These are phyloP conservation scores for Waitea zeae DNA, from an alignment of 1,284 basidiomycete species.

Conservation along the genomic window DNA sequence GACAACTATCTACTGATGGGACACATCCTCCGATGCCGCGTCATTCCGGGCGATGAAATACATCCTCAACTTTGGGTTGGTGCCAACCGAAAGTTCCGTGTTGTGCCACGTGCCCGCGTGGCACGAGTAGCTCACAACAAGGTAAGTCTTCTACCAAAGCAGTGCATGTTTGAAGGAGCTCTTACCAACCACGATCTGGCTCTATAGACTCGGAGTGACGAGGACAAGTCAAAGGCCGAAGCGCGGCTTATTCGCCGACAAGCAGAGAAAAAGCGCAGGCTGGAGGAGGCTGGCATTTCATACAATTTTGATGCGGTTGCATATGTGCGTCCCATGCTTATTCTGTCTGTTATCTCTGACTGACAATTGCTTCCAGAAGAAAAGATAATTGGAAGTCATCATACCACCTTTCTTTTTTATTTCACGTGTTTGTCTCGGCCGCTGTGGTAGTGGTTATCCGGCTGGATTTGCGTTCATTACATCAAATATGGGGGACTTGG, in stretches of 20 bases:
- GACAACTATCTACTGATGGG: constrained; percentile 96
- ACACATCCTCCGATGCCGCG: constrained; percentile 79
- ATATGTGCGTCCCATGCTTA: constrained; percentile 62
- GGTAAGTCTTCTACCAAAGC: constrained; percentile 29
- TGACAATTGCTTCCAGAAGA: too few relatives aligned
- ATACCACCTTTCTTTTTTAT: too few relatives aligned
- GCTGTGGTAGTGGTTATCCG: too few relatives aligned
- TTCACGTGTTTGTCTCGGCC: too few relatives aligned
- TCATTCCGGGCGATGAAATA: constrained; percentile 75
- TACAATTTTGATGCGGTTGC: constrained; percentile 70
- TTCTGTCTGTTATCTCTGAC: too few relatives aligned
- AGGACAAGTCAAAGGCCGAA: constrained; percentile 52
- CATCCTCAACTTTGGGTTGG: constrained; percentile 94
- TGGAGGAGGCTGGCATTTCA: constrained; percentile 72
- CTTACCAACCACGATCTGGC: too few relatives aligned
- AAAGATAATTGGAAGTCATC: too few relatives aligned
- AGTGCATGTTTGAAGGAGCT: background rate
- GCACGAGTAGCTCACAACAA: constrained; percentile 68
- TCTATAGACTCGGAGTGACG: constrained; percentile 53
- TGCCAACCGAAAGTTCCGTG: constrained; percentile 84
- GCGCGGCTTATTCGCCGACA: constrained; percentile 67
- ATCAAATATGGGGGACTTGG: too few relatives aligned
- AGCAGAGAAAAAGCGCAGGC: constrained; percentile 59
- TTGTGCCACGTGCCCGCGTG: constrained; percentile 59
- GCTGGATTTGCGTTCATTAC: too few relatives aligned